A percentile compares a stretch with the other conserved stretches of the same genome.
phyloP scores from a whole-genome alignment of 306 rosid genomes.

The Begonia fuchsioides region DNA sequence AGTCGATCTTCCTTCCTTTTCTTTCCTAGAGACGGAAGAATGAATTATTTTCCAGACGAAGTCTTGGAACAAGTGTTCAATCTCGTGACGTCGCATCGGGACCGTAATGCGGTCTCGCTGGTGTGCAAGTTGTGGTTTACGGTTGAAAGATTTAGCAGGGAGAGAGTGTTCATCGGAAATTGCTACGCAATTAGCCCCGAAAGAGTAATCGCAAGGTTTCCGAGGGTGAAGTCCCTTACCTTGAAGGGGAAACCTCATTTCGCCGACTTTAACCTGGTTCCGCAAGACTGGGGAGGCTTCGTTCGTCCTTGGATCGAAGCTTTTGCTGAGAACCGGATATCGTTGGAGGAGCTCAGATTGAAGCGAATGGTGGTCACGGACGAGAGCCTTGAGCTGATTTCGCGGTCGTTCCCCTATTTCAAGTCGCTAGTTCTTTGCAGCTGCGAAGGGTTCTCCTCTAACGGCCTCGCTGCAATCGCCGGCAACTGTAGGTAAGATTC shows the following conservation, averaged over 20 bases:
- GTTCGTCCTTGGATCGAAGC: constrained; percentile 67
- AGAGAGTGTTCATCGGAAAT: constrained; percentile 57
- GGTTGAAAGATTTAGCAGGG: constrained; percentile 46
- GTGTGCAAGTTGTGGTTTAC: constrained; percentile 74
- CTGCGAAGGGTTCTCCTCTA: constrained; percentile 79
- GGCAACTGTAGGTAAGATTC: constrained; percentile 53
- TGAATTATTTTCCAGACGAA: constrained; percentile 82
- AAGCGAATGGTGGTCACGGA: constrained; percentile 81
- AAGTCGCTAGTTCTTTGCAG: constrained; percentile 61
- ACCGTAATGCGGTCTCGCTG: constrained; percentile 58
- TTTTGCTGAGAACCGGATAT: constrained; percentile 24
- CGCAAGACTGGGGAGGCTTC: constrained; percentile 63
- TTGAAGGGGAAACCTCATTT: constrained; percentile 89
- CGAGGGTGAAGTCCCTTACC: constrained; percentile 37
- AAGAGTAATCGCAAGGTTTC: constrained; percentile 50
- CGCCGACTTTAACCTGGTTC: constrained; percentile 80
- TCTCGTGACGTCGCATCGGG: constrained; percentile 36
- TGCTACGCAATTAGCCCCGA: constrained; percentile 64
- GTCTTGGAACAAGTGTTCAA: constrained; percentile 68
- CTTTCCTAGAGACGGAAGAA: not conserved
- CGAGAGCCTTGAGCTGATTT: constrained; percentile 63
- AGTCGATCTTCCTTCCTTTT: no score
- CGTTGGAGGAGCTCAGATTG: constrained; percentile 62
- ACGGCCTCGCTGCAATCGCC: constrained; percentile 70
- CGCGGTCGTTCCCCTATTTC: constrained; percentile 43